phyloP scores from a whole-genome alignment of 2,329 filamentous ascomycete species.

The Epichloe sibirici region DNA sequence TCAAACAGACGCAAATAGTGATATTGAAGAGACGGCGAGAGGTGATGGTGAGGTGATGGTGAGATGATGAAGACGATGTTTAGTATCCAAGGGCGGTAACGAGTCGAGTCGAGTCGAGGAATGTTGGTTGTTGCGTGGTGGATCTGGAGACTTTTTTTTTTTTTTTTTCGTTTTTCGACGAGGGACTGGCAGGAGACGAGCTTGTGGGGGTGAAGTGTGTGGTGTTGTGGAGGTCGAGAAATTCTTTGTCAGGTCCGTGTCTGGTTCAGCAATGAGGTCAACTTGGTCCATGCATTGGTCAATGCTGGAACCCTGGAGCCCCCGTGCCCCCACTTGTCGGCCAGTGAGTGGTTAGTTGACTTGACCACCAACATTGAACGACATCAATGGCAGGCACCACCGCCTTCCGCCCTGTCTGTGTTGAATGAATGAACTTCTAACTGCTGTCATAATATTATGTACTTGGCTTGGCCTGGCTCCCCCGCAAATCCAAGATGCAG shows the following conservation, averaged over 20 bases:
- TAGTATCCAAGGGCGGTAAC: neutral
- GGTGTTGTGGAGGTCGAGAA: conserved; percentile 6
- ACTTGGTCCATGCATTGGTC: too few species aligned
- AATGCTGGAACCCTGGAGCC: too few species aligned
- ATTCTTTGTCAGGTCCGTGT: neutral
- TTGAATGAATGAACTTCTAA: too few species aligned
- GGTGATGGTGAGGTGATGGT: neutral
- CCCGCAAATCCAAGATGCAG: neutral
- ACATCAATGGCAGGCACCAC: neutral
- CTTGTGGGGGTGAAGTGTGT: neutral
- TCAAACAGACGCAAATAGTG: neutral
- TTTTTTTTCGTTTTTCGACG: conserved; percentile 1
- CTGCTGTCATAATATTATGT: too few species aligned
- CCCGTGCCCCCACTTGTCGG: too few species aligned
- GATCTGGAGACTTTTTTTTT: conserved; percentile 1
- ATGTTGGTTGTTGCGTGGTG: conserved; percentile 1
- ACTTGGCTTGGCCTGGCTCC: neutral
- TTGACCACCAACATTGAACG: too few species aligned
- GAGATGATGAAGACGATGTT: neutral
- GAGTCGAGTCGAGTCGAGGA: conserved; percentile 2
- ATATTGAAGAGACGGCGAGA: neutral
- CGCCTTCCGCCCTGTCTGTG: neutral
- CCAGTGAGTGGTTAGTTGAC: too few species aligned
- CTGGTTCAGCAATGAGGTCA: too few species aligned
- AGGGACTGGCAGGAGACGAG: conserved; percentile 1